Base-by-base conservation (phyloP, 2,329 filamentous ascomycete species). In the Pestalotiopsis sp. region DNA sequence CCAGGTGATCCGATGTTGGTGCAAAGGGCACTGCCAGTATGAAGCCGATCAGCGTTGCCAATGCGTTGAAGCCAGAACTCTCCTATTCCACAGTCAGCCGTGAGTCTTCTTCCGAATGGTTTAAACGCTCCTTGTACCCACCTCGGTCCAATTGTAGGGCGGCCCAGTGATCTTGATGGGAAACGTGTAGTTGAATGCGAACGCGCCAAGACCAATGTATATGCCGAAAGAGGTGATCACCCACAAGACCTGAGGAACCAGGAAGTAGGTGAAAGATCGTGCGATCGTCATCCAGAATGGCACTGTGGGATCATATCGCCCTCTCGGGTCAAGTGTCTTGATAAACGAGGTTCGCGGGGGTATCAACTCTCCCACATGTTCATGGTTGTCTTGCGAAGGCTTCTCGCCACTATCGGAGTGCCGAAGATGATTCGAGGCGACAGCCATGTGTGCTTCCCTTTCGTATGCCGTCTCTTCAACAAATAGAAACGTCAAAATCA, bases 381-480 rank as follows among this genome's bases (percentile, higher is more conserved):
- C 75, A 2, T 75, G 52, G 12, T 63, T 66, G 2, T 68, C 49
- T 5, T 73, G 69, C 0, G 69, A 67, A 6, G 74, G 69, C 64
- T 80, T 79, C 7, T 78, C 74, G n/a, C 72, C 71, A 6, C 72
- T 63, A 0, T 69, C 68, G 2, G 72, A 69, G 4, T 25, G 31
- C 7, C 20, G 1, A 67, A 66, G n/a, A 75, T 70, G 6, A 72
- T 70, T 68, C 63, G 71, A 66, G 11, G n/a, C 68, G 3, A 38
- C 25, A 40, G 56, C 63, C 64, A 56, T 67, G 31, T 72, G 73
- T 1, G 75, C 70, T 4, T 72, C 68, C 31, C 81, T 73, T 25
- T 82, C 73, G 73, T 87, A 87, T 2, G 80, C 79, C 1, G 84
- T 83, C 73, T 88, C 86, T 72, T 87, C 85, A 11, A 86, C 85